These are phyloP conservation scores for Capsicum pubescens DNA, from an alignment of 257 asterid genomes.

Conservation along the genomic window DNA sequence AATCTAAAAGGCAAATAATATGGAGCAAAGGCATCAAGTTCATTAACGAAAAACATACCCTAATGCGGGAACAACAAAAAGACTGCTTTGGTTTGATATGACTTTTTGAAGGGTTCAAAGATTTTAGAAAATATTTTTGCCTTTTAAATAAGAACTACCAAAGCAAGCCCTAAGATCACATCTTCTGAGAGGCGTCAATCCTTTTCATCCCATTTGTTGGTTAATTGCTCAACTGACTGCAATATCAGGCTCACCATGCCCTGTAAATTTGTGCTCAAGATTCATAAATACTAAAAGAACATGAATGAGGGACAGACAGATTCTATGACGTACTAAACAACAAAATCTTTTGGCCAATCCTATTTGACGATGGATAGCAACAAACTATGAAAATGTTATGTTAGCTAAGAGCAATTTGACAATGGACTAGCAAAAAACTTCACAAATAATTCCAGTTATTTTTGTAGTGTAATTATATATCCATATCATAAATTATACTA, in stretches of 20 bases:
- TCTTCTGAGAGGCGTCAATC: conserved; percentile 74
- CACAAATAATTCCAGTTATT: neutral
- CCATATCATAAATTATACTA: neutral
- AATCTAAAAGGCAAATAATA: neutral
- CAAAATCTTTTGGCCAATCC: neutral
- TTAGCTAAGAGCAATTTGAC: too few relatives aligned
- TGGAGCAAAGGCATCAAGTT: neutral
- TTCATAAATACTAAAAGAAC: neutral
- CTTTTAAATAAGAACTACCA: conserved; percentile 76
- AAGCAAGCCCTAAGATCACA: conserved; percentile 85
- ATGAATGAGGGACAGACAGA: neutral
- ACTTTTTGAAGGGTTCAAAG: conserved; percentile 77
- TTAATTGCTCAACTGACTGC: conserved; percentile 58
- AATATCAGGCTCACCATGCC: conserved; percentile 77
- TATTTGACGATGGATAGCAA: too few relatives aligned
- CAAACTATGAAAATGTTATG: too few relatives aligned
- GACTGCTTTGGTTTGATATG: conserved; percentile 58
- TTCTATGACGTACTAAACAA: neutral
- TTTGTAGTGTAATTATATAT: neutral
- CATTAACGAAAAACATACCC: conserved; percentile 45
- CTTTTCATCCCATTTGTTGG: conserved; percentile 58
- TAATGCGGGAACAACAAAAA: conserved; percentile 57
- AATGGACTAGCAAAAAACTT: neutral
- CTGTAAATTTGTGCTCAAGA: conserved; percentile 39
- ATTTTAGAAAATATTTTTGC: conserved; percentile 70